A percentile compares a stretch with the other conserved stretches of the same genome.
phyloP scores from a whole-genome alignment of 768 basidiomycete genomes.

The Clathrus columnatus region DNA sequence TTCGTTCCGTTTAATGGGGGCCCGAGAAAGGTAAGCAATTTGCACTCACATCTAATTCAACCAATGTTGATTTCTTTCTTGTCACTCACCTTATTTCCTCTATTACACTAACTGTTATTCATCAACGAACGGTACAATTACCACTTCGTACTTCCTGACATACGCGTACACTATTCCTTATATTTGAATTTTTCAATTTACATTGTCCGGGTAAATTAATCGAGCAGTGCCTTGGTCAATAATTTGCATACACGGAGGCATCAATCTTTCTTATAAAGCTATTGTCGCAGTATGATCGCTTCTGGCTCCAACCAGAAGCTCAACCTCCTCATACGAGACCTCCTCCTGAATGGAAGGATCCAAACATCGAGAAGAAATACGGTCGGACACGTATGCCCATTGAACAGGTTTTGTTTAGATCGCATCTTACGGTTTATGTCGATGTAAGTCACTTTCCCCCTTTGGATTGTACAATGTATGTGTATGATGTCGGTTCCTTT shows the following conservation, averaged over 20 bases:
- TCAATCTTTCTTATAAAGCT: slow-evolving; percentile 19
- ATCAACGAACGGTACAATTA: background rate
- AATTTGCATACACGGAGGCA: slow-evolving; percentile 25
- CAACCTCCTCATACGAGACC: slow-evolving; percentile 15
- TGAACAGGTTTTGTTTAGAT: slow-evolving; percentile 13
- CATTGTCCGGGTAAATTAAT: background rate
- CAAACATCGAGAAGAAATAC: background rate
- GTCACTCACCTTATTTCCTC: background rate
- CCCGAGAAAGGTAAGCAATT: slow-evolving; percentile 11
- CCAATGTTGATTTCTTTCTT: background rate
- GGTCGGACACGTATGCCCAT: slow-evolving; percentile 8
- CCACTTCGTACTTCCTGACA: too few species aligned
- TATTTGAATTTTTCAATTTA: background rate
- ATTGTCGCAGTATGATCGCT: slow-evolving; percentile 14
- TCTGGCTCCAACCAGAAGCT: slow-evolving; percentile 15
- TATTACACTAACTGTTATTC: background rate
- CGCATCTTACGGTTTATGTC: slow-evolving; percentile 15
- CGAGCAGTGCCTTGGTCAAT: slow-evolving; percentile 14
- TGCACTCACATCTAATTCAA: background rate
- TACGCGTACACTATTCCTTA: too few species aligned
- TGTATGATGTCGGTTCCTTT: background rate
- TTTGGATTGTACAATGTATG: background rate
- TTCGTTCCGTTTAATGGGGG: slow-evolving; percentile 19
- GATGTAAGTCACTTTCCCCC: slow-evolving; percentile 11
- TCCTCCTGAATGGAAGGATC: slow-evolving; percentile 13